Percentiles rank a stretch among this genome's conserved stretches.
Conservation (phyloP, 495 filamentous ascomycete species). For the Thermothielavioides terrestris region DNA sequence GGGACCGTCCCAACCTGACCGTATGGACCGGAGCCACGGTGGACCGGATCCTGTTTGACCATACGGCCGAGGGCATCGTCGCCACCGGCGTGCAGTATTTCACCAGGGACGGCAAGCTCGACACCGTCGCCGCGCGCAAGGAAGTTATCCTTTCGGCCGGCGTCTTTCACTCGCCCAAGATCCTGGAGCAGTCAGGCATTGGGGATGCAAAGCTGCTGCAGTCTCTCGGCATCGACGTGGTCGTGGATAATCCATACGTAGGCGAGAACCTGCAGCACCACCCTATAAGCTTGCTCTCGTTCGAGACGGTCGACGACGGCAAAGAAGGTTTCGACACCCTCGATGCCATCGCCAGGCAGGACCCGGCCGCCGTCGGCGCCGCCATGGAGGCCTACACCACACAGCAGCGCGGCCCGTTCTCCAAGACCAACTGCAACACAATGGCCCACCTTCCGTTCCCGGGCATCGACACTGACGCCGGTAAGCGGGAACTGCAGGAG, state of each 20-base stretch:
- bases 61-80: slow-evolving; percentile 7
- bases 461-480: neutral
- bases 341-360: slow-evolving; percentile 60
- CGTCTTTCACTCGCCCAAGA: slow-evolving; percentile 41
- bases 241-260: slow-evolving; percentile 43
- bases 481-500: neutral
- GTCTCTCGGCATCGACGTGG: slow-evolving; percentile 33
- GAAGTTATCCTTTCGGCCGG: slow-evolving; percentile 50
- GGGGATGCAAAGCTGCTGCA: slow-evolving; percentile 27
- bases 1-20: slow-evolving; percentile 30
- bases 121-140: slow-evolving; percentile 34
- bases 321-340: slow-evolving; percentile 53
- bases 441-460: slow-evolving; percentile 62
- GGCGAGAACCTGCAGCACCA: slow-evolving; percentile 33
- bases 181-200: slow-evolving; percentile 40
- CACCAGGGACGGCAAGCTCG: slow-evolving; percentile 33
- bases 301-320: slow-evolving; percentile 20
- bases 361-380: slow-evolving; percentile 45
- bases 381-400: slow-evolving; percentile 9
- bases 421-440: slow-evolving; percentile 54
- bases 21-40: slow-evolving; percentile 31
- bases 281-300: slow-evolving; percentile 2
- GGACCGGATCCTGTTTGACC: slow-evolving; percentile 33
- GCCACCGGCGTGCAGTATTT: slow-evolving; percentile 41
- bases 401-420: slow-evolving; percentile 24